Evolutionary conservation across 768 basidiomycete genomes (phyloP), one percentile per base, ranked within the genome.

Genomic region (Cystoderma amianthinum): DNA sequence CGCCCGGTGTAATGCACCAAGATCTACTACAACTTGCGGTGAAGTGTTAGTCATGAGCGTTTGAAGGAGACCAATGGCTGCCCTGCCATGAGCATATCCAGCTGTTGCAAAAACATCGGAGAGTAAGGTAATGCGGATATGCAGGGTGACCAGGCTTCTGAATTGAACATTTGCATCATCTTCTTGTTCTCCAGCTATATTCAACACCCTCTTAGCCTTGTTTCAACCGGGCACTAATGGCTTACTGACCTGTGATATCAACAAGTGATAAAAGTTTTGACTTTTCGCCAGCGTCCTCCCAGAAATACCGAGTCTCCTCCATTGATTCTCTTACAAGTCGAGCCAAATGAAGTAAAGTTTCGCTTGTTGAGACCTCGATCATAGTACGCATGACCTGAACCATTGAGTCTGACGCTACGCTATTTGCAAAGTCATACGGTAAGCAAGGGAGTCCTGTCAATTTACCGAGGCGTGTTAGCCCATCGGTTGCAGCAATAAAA

Each of bases 351-450:
- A 68, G 62, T 20, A 94, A 69, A 1, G 89, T 85, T 48, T 85
- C 83, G 42, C 68, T 76, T 0, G 86, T 80, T n/a, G 85, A 76
- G 22, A 84, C 82, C 53, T 97, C 94, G 9, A 83, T 82, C 74
- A 97, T 82, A 7, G 88, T 85, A 9, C 90, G 79, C 62, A 95
- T 79, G 37, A 93, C 85, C 56, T 89, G 85, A 11, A 92, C 83
- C 54, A 96, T 74, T 0, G 91, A 85, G 55, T 89, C 86, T 18
- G 91, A 90, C 2, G 86, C 80, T 21, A 85, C 78, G 41, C 87
- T 86, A 50, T 82, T 83, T 13, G 85, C 82, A 55, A 88, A 94
- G 56, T 93, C 86, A 45, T 86, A 88, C 0, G 96, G 93, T 20
- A 94, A 68, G 56, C 87, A 94, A 10, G 93, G 87, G 21, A 94